Base-by-base conservation (phyloP, 768 basidiomycete species). In the Russula compacta region DNA sequence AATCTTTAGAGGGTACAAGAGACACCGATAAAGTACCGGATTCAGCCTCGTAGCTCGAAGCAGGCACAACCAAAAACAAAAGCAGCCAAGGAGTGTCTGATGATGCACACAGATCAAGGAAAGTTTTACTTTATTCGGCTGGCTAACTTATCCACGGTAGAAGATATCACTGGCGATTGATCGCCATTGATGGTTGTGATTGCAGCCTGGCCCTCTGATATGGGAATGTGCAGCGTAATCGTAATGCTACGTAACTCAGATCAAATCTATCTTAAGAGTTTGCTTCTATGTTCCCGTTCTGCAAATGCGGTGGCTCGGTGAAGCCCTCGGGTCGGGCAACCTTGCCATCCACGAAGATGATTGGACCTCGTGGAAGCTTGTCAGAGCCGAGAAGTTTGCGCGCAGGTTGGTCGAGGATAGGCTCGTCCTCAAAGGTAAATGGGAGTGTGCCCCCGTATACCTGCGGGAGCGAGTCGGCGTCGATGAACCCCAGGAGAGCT, bases 401-500 rank as follows among this genome's bases (percentile, higher is more conserved):
- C 6, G 83, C 73, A 6, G 75, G 78, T 6, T 77, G 74, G 67
- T 92, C 91, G 9, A 91, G 74, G 33, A 68, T 71, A 2, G 91
- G 89, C 46, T 81, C 81, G 56, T 87, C 82, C 64, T 81, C 81
- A 53, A 80, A 92, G 40, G 74, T 74, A 84, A 86, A 94, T 10
- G 82, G 81, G 35, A 93, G 74, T 50, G 80, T 75, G 5, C 92
- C 92, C 3, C 91, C 92, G 69, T 92, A 94, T 17, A 73, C 72
- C 53, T 76, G 78, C 0, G 92, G 92, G 19, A 94, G 75, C 61
- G 83, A 73, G 42, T 72, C 64, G 2, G 72, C 67, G 43, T 75
- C 71, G 53, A 83, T 79, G 44, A 88, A 74, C 15, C 77, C 75
- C 12, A 76, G 73, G 3, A 92, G 77, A 2, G 75, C 72, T 1